Base-by-base conservation (phyloP, 2,329 filamentous ascomycete species). In the Paraconiothyrium brasiliense region DNA sequence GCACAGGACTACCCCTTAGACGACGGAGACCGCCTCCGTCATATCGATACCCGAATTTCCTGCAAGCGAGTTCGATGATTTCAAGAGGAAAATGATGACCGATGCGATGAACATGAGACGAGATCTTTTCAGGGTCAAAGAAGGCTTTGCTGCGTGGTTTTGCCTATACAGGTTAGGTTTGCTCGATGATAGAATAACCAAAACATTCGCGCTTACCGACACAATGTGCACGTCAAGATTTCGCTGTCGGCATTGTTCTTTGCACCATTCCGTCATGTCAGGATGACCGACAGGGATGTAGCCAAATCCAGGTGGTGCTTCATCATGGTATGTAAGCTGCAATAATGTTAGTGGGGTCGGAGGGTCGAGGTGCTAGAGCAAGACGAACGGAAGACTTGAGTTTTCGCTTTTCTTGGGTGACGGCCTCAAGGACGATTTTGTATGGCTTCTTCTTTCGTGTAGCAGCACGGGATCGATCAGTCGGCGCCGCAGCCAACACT, bases 1-100 rank as follows among this genome's bases (percentile, higher is more conserved):
- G 65, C 37, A 62, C 61, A 16, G 49, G 50, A 16, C 51, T 58
- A 30, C 11, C 16, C 27, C 64, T 69, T 9, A 60, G 60, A 51
- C 73, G 72, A 7, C 63, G 64, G 20, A 74, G 63, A n/a, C 73
- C 70, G 6, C 60, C 51, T 16, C 54, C 58, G 48, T 69, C 64
- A 35, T 70, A 74, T 5, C 52, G 59, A 41, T 78, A 78, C 2
- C 72, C 76, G 72, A 87, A 72, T 79, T 85, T 71, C 72, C 80
- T 73, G 76, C 86, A 88, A 39, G 86, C 85, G 60, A 84, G 79
- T 47, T 84, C 83, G 43, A 90, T 85, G 60, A 89, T 82, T n/a
- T 83, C 78, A 60, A 84, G 84, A 7, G 86, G 86, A 63, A 90
- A 89, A 71, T 89, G 87, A 71, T 87, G 86, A 16, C 88, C 88